A percentile compares a stretch with the other conserved stretches of the same genome.
These are phyloP conservation scores for Sisymbrium irio DNA, from an alignment of 345 rosid genomes.

Conservation along the genomic window DNA sequence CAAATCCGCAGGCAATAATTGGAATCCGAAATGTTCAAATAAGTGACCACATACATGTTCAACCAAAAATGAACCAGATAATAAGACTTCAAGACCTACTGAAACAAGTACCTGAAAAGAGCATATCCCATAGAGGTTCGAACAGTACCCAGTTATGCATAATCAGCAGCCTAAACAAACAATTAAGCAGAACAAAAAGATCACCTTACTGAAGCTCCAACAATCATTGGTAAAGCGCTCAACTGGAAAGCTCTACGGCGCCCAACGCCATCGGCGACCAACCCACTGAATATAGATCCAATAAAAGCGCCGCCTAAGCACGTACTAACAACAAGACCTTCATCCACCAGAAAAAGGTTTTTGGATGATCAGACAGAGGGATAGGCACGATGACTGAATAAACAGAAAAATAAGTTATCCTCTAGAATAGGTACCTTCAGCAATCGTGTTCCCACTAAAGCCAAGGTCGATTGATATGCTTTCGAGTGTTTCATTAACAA, in stretches of 20 bases:
- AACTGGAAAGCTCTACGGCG: slow-evolving; percentile 92
- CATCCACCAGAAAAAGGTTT: slow-evolving; percentile 39
- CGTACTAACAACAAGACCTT: slow-evolving; percentile 90
- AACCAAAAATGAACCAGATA: not conserved
- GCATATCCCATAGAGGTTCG: not conserved
- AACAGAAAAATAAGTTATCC: slow-evolving; percentile 6
- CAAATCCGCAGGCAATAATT: not conserved
- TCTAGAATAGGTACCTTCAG: slow-evolving; percentile 60
- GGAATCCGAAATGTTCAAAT: not conserved
- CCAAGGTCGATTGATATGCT: slow-evolving; percentile 84
- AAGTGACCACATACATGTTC: not conserved
- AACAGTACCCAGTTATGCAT: slow-evolving; percentile 1
- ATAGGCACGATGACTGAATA: slow-evolving; percentile 2
- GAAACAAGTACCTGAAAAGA: not conserved
- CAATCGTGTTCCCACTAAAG: slow-evolving; percentile 75
- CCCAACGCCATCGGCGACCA: slow-evolving; percentile 89
- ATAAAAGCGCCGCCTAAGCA: slow-evolving; percentile 91
- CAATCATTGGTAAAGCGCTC: slow-evolving; percentile 81
- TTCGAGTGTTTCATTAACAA: slow-evolving; percentile 89
- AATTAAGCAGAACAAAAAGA: not conserved
- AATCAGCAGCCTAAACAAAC: not conserved
- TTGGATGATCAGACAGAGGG: slow-evolving; percentile 17
- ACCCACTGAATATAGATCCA: slow-evolving; percentile 85
- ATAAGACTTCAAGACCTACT: not conserved
- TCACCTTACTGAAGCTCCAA: slow-evolving; percentile 86